Evolutionary conservation across 345 rosid genomes (phyloP).

Genomic region (Eucalyptus cloeziana): DNA sequence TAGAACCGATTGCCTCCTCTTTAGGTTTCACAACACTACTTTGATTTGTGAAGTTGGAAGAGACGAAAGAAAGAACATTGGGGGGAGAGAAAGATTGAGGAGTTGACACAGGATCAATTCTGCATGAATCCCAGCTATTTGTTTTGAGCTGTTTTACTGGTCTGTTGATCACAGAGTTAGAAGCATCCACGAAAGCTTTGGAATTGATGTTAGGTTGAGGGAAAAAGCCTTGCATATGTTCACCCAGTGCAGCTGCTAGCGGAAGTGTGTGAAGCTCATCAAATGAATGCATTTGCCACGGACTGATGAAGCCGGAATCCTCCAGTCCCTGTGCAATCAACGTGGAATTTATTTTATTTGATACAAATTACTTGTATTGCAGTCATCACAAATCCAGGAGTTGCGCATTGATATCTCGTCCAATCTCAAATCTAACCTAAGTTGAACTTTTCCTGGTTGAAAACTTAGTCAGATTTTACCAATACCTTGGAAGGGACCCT

Average conservation of each 20-base stretch:
- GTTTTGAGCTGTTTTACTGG: conserved; percentile 33
- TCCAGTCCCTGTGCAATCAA: conserved; percentile 30
- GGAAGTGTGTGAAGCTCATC: conserved; percentile 29
- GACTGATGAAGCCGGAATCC: conserved; percentile 27
- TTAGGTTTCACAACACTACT: conserved; percentile 24
- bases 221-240: conserved; percentile 10
- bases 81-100: conserved; percentile 16
- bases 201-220: not conserved
- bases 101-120: not conserved
- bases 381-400: not conserved
- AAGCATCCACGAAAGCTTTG: conserved; percentile 1
- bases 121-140: conserved; percentile 13
- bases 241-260: conserved; percentile 27
- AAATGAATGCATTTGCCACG: conserved; percentile 29
- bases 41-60: conserved; percentile 11
- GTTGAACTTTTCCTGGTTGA: not conserved
- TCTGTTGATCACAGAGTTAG: not conserved
- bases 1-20: conserved; percentile 16
- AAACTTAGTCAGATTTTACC: not conserved
- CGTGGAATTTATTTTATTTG: not conserved
- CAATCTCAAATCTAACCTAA: not conserved
- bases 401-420: not conserved
- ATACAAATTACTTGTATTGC: not conserved
- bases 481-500: not conserved
- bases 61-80: conserved; percentile 5